These are phyloP conservation scores for Apiospora pterosperma DNA, from an alignment of 2,329 filamentous ascomycete species.

Conservation along the genomic window DNA sequence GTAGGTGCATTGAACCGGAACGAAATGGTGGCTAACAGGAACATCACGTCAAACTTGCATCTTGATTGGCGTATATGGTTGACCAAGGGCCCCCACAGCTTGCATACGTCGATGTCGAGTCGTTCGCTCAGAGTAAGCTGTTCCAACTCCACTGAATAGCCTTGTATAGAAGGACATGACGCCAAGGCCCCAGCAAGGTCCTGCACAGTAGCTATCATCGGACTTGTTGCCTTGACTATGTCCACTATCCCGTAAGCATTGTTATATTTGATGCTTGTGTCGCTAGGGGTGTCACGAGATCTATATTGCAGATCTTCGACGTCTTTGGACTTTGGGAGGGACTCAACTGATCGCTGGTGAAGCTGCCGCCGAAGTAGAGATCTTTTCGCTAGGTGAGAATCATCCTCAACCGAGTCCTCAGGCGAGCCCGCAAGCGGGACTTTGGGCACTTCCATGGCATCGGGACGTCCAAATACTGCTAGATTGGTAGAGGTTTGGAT, in stretches of 20 bases:
- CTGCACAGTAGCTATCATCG: slow-evolving; percentile 14
- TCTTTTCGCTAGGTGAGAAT: slow-evolving; percentile 16
- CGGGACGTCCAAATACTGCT: background rate
- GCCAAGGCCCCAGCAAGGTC: slow-evolving; percentile 18
- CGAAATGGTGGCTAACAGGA: slow-evolving; percentile 19
- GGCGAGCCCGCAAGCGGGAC: no score
- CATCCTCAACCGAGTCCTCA: background rate
- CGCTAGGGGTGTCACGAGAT: slow-evolving; percentile 14
- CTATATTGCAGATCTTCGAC: slow-evolving; percentile 13
- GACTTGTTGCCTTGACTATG: slow-evolving; percentile 10
- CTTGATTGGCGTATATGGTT: slow-evolving; percentile 12
- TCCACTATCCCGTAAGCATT: slow-evolving; percentile 15
- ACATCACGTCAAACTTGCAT: slow-evolving; percentile 17
- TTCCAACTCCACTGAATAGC: slow-evolving; percentile 16
- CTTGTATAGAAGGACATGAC: slow-evolving; percentile 15
- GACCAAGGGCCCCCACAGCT: slow-evolving; percentile 23
- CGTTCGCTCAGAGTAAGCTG: slow-evolving; percentile 19
- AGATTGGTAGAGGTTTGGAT: slow-evolving; percentile 27
- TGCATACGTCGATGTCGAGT: slow-evolving; percentile 17
- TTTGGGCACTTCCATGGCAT: no score
- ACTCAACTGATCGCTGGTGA: slow-evolving; percentile 17
- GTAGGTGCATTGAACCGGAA: slow-evolving; percentile 22
- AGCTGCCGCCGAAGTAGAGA: slow-evolving; percentile 23
- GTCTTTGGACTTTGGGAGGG: slow-evolving; percentile 3
- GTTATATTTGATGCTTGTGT: slow-evolving; percentile 13